Conservation (phyloP, 768 basidiomycete genomes). For the Psilocybe cubensis region DNA sequence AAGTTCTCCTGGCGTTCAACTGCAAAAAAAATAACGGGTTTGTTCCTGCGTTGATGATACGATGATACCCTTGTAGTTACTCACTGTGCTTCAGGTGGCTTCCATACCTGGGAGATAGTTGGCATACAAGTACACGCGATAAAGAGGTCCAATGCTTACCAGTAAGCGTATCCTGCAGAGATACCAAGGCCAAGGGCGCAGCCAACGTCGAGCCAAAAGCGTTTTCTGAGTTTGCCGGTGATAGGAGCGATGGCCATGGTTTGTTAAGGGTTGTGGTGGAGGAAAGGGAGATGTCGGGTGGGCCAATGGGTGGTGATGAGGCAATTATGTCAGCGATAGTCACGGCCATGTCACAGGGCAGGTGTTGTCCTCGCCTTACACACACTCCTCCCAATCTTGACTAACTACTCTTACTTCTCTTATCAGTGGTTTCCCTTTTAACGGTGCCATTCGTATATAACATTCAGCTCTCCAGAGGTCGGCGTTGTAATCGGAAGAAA, state of each 20-base stretch:
- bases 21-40: conserved; percentile 31
- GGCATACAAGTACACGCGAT: conserved; percentile 9
- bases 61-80: conserved; percentile 32
- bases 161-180: conserved; percentile 77
- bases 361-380: conserved; percentile 32
- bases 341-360: conserved; percentile 24
- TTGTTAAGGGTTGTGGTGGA: conserved; percentile 25
- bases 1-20: conserved; percentile 84
- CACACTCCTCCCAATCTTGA: conserved; percentile 31
- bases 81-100: conserved; percentile 75
- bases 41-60: not conserved
- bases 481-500: not conserved
- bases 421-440: conserved; percentile 15
- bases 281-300: conserved; percentile 45
- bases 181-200: conserved; percentile 78
- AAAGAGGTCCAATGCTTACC: conserved; percentile 52
- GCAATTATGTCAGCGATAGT: conserved; percentile 27
- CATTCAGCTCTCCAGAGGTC: not conserved
- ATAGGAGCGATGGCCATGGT: conserved; percentile 88
- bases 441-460: conserved; percentile 3
- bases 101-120: conserved; percentile 67
- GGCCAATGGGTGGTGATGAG: conserved; percentile 21
- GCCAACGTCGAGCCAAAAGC: conserved; percentile 85
- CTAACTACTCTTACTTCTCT: conserved; percentile 13
- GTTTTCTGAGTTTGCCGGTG: conserved; percentile 92